Base-by-base conservation (phyloP, 1,139 yeast genomes). In the Debaryomyces subglobosus region DNA sequence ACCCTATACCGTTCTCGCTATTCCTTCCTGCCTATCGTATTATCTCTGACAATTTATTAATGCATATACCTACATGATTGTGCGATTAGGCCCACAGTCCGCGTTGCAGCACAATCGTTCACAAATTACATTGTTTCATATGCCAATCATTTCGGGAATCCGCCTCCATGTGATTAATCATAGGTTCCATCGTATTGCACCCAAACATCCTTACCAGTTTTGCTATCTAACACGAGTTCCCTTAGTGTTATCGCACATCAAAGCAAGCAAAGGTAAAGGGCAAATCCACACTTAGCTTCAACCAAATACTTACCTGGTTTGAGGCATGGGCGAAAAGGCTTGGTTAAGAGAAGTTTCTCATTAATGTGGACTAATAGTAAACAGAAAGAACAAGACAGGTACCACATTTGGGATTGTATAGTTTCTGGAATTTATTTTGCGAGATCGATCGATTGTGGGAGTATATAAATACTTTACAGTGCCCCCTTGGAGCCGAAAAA, bases 381-480 rank as follows among this genome's bases (percentile, higher is more conserved):
- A 35, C 38, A 35, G 13, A 13, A 35, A 12, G 25, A 18, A 20
- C 38, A 10, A 35, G 25, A 35, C n/a, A 20, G 25, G 20, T 35
- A 18, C 15, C 38, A 35, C 38, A 35, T 35, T 35, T 35, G 24
- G 38, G 27, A n/a, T 16, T 20, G 38, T n/a, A 21, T 8, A 6
- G 25, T 35, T 34, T 34, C 37, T 34, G 37, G 37, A 16, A 34
- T 35, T 35, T 20, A 20, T 35, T 34, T 20, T 35, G 20, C 38
- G 23, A 18, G 38, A 35, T 12, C 3, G 20, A 10, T 21, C 35
- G 3, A 9, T 18, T 20, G 10, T 20, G 20, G 38, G 12, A 35
- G 13, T 8, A 20, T 35, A 35, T 35, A 35, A 35, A 35, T 20
- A 35, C 13, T 18, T 35, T 21, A n/a, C 38, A 35, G 20, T 16